Evolutionary conservation across 1,284 basidiomycete species (phyloP), one percentile per base, ranked within the genome.

Genomic region (Rhodofomes roseus): DNA sequence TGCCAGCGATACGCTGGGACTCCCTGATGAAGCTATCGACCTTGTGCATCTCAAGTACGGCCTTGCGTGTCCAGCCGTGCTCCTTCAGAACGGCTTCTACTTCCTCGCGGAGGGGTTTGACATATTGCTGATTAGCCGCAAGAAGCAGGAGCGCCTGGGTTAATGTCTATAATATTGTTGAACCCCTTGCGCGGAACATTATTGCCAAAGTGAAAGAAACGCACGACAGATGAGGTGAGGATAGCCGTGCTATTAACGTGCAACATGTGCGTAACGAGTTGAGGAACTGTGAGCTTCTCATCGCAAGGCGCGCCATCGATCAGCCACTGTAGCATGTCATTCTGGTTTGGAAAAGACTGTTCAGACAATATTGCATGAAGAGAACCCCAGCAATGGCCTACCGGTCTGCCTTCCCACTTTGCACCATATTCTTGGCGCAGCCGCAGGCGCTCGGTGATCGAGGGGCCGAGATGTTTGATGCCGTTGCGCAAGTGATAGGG

Each of bases 21-120:
- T 81, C 80, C 57, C 77, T 74, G 34, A 82, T 61, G 64, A 82
- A 81, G 59, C 79, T 81, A 60, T 82, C 80, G 22, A 81, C 57
- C 55, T 77, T 78, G 51, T 67, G 65, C 74, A 81, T 74, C 54
- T 76, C 76, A 8, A 62, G 65, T 52, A 81, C 66, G 0, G 75
- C 68, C 0, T 63, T 63, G 58, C 78, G 78, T 0, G 74, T 76
- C 76, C 78, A 79, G 0, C 79, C 78, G 20, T 78, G 71, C 36
- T 66, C 63, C 0, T 61, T 53, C 12, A 76, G 56, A 0, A 74
- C 68, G 2, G 50, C 48, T 20, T 75, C 73, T 0, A 78, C 68
- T 63, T 82, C 80, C 39, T 78, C 73, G 5, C 79, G 72, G 36
- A 82, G 64, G 2, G 71, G 70, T 20, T 69, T 59, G n/a, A 77